Evolutionary conservation across 768 basidiomycete species (phyloP), one percentile per base, ranked within the genome.

Genomic region (Trametes gibbosa): DNA sequence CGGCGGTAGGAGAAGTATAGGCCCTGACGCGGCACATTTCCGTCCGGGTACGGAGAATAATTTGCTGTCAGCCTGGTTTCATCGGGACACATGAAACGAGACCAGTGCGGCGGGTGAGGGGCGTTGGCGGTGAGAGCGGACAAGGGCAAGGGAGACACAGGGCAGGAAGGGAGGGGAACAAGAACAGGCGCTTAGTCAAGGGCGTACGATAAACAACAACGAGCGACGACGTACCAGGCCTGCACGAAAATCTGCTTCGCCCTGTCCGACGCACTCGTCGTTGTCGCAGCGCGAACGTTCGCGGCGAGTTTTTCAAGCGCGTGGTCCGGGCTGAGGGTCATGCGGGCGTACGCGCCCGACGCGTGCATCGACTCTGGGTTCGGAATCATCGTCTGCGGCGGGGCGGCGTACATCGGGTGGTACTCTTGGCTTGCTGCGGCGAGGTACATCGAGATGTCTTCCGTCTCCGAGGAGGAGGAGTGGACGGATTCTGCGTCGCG

Each of bases 191-290:
- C 62, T 50, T 50, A 54, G 24, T 43, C 29, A 32, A 32, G 13
- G 47, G 56, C 47, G 54, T 46, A 27, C 39, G 59, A 19, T 41
- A 40, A 63, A 49, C 14, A 48, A 39, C 40, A 52, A 53, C 50
- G 61, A 47, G 29, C 29, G 29, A 43, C 45, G 53, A 80, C 86
- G 64, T 64, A 92, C 92, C 92, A 95, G 56, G 90, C 90, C 73
- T 94, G 92, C 19, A 94, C 92, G 68, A 95, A 95, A 67, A 93
- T 92, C 74, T 93, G 90, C 68, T 93, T 93, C 52, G 92, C 92
- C 68, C 92, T 77, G 72, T 95, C 92, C 12, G 92, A 93, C 50
- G 92, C 92, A 68, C 89, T 92, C 39, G 92, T 93, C 8, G 92
- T 95, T 2, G 92, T 94, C 13, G 92, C 92, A 43, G 88, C 87